phyloP scores from a whole-genome alignment of 768 basidiomycete genomes.

The Rhodotorula graminis region DNA sequence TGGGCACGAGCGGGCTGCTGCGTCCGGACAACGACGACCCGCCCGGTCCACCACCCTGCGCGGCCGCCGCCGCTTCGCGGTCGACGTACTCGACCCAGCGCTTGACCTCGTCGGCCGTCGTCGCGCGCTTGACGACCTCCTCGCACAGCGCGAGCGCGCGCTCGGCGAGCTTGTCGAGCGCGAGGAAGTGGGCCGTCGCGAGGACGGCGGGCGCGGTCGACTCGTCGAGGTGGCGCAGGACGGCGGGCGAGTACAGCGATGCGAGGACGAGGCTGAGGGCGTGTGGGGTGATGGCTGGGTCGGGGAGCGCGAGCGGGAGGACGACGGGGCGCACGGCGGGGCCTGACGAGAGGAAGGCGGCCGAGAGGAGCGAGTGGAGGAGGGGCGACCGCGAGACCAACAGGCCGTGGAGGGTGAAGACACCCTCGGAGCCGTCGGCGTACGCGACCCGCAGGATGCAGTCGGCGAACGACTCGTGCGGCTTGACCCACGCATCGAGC shows the following conservation, averaged over 20 bases:
- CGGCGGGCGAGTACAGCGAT: constrained; percentile 27
- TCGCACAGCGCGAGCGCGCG: constrained; percentile 5
- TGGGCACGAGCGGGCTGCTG: not conserved
- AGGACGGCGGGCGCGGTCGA: constrained; percentile 4
- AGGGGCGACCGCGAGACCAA: constrained; percentile 12
- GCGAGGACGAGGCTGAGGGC: constrained; percentile 20
- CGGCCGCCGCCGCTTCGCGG: not conserved
- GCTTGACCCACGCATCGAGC: not conserved
- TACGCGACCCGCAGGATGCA: not conserved
- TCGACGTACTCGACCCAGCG: constrained; percentile 14
- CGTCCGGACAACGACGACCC: not conserved
- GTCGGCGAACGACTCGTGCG: not conserved
- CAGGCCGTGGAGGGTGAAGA: constrained; percentile 4
- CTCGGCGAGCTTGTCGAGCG: constrained; percentile 6
- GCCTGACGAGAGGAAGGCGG: not conserved
- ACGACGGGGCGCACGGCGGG: not conserved
- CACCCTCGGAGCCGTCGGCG: not conserved
- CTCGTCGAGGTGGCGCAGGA: constrained; percentile 9
- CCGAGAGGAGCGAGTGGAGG: constrained; percentile 3
- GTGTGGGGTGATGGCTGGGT: constrained; percentile 7
- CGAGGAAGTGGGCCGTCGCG: constrained; percentile 19
- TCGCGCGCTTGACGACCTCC: not conserved
- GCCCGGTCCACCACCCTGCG: too few species aligned
- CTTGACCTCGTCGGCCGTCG: not conserved
- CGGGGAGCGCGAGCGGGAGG: constrained; percentile 3